Evolutionary conservation across 2,329 filamentous ascomycete species (phyloP).

Genomic region (Thermothelomyces thermophilus): DNA sequence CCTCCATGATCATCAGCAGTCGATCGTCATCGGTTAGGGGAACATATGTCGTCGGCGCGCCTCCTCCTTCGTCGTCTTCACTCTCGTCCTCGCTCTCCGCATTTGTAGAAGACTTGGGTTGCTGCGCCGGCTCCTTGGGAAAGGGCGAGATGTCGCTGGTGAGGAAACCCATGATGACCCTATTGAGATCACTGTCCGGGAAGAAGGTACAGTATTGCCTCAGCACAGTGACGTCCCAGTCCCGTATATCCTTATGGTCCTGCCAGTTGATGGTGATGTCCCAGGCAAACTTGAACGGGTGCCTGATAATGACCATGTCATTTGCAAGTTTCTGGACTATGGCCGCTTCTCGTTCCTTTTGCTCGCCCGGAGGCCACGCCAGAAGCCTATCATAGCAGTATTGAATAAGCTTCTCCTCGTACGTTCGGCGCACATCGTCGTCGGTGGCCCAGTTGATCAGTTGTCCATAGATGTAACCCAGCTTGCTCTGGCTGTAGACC

Average conservation of each 20-base stretch:
- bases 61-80: slow-evolving; percentile 52
- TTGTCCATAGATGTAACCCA: slow-evolving; percentile 75
- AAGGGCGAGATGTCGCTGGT: slow-evolving; percentile 81
- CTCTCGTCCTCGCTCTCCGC: slow-evolving; percentile 45
- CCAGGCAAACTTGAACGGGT: slow-evolving; percentile 86
- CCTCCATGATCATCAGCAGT: slow-evolving; percentile 72
- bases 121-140: slow-evolving; percentile 34
- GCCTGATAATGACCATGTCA: slow-evolving; percentile 94
- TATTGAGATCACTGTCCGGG: slow-evolving; percentile 72
- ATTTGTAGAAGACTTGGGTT: slow-evolving; percentile 25
- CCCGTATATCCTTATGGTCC: slow-evolving; percentile 65
- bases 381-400: slow-evolving; percentile 73
- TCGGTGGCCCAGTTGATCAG: slow-evolving; percentile 87
- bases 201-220: slow-evolving; percentile 78
- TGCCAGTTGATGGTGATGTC: slow-evolving; percentile 85
- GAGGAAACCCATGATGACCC: slow-evolving; percentile 75
- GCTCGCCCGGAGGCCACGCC: slow-evolving; percentile 54
- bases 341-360: slow-evolving; percentile 64
- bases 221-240: slow-evolving; percentile 72
- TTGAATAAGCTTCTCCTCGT: slow-evolving; percentile 84
- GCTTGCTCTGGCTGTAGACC: slow-evolving; percentile 64
- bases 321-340: slow-evolving; percentile 71
- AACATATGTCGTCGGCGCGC: slow-evolving; percentile 46
- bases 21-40: slow-evolving; percentile 70
- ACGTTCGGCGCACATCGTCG: slow-evolving; percentile 73